These are phyloP conservation scores for Fraxinus latifolia DNA, from an alignment of 305 asterid genomes.

Conservation along the genomic window DNA sequence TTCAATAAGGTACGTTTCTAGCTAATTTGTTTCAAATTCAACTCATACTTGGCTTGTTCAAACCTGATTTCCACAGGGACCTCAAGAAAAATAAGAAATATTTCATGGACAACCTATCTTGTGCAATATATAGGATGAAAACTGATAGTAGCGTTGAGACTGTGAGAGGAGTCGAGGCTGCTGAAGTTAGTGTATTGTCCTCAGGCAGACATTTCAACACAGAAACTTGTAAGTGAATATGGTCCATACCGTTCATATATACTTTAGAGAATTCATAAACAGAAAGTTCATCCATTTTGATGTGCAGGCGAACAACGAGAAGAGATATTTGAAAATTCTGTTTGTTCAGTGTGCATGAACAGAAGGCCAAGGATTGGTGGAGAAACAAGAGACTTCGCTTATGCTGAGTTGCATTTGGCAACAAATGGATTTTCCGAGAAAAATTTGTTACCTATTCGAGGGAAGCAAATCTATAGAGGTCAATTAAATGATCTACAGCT, in stretches of 20 bases:
- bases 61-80: slow-evolving; percentile 32
- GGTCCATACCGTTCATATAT: not conserved
- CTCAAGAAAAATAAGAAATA: slow-evolving; percentile 38
- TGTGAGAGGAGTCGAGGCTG: slow-evolving; percentile 30
- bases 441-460: slow-evolving; percentile 28
- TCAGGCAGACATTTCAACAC: not conserved
- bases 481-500: slow-evolving; percentile 34
- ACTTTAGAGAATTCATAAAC: not conserved
- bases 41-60: slow-evolving; percentile 7
- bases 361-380: slow-evolving; percentile 28
- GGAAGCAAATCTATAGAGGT: slow-evolving; percentile 37
- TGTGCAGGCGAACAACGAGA: slow-evolving; percentile 26
- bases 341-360: slow-evolving; percentile 36
- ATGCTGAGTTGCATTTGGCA: slow-evolving; percentile 44
- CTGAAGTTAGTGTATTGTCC: slow-evolving; percentile 15
- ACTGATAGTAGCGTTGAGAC: slow-evolving; percentile 29
- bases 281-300: not conserved
- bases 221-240: slow-evolving; percentile 31
- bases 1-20: not conserved
- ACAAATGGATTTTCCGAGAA: slow-evolving; percentile 40
- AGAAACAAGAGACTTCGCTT: slow-evolving; percentile 34
- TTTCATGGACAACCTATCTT: slow-evolving; percentile 40
- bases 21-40: not conserved
- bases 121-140: slow-evolving; percentile 44
- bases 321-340: slow-evolving; percentile 13